Percentiles rank a stretch among this genome's conserved stretches.
Conservation (phyloP, 164 flowering plant species). For the Santalum album region DNA sequence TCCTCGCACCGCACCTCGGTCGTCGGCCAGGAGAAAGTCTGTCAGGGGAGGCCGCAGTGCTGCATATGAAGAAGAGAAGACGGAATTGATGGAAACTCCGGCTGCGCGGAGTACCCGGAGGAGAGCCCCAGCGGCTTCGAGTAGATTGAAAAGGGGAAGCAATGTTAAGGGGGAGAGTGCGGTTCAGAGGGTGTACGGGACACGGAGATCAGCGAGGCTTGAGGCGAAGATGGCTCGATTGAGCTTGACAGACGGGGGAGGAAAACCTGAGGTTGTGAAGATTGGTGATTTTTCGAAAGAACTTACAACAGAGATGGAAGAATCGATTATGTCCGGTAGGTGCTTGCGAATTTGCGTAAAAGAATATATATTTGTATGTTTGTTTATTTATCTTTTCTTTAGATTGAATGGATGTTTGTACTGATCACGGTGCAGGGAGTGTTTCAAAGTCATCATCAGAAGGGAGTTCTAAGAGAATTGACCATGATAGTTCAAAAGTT, state of each 20-base stretch:
- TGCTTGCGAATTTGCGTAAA: no score
- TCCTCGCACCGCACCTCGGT: constrained; percentile 29
- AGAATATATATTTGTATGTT: no score
- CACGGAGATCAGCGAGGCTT: constrained; percentile 38
- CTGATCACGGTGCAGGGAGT: background rate
- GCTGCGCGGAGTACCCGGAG: constrained; percentile 10
- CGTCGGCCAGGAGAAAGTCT: constrained; percentile 20
- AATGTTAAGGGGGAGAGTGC: constrained; percentile 4
- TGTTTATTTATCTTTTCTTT: no score
- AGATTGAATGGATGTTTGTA: no score
- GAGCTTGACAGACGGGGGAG: constrained; percentile 9
- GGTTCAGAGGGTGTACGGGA: constrained; percentile 21
- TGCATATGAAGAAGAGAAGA: no score
- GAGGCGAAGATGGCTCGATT: constrained; percentile 24
- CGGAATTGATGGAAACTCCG: constrained; percentile 11
- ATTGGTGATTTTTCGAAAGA: constrained; percentile 10
- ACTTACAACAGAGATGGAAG: no score
- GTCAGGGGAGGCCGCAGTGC: constrained; percentile 15
- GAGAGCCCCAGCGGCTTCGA: constrained; percentile 8
- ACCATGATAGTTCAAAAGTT: constrained; percentile 1
- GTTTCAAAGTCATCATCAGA: constrained; percentile 3
- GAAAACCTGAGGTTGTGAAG: constrained; percentile 9
- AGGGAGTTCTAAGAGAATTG: constrained; percentile 2
- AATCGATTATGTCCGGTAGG: no score
- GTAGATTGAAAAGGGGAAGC: constrained; percentile 7